Base-by-base conservation (phyloP, 768 basidiomycete genomes). In the Infundibulicybe gibba region DNA sequence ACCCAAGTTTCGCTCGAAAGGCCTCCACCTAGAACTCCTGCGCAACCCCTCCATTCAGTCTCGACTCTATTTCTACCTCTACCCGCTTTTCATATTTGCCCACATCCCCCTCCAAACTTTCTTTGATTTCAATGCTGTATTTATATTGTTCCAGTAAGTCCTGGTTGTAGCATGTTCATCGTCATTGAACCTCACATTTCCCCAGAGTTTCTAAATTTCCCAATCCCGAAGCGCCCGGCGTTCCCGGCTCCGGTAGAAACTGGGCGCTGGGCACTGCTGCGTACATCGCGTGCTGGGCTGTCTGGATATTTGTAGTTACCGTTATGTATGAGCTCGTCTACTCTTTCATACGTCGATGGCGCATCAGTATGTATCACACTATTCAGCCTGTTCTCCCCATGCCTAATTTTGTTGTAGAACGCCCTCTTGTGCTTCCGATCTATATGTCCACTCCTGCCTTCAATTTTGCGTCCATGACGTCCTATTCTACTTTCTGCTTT, bases 71-170 rank as follows among this genome's bases (percentile, higher is more conserved):
- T 91, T 80, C 64, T 83, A 79, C 57, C 58, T 86, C 31, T 82
- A 80, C 60, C 87, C 85, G n/a, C 34, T 90, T 13, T 62, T 90
- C 52, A 75, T 80, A 5, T 81, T 91, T 61, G 81, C 79, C 15
- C 85, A 90, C 59, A 66, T 90, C 34, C 80, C 81, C 19, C 61
- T 89, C 8, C 90, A 93, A 62, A 82, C 85, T 1, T 94, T 87
- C 60, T 83, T 94, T 62, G 93, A 95, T 60, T 91, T 93, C 63
- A 93, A 94, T 62, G 82, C 85, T 55, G 82, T 86, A 53, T 94
- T 83, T 68, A 82, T 92, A 54, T 63, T 94, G 55, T 61, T 92
- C 35, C 82, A 91, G 90, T 93, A 59, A 70, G 91, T 84, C 16
- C 37, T 38, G 33, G 39, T 45, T 47, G 32, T 43, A 39, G 32